Conservation (phyloP, 2,329 filamentous ascomycete genomes). For the Talaromyces albobiverticillius region DNA sequence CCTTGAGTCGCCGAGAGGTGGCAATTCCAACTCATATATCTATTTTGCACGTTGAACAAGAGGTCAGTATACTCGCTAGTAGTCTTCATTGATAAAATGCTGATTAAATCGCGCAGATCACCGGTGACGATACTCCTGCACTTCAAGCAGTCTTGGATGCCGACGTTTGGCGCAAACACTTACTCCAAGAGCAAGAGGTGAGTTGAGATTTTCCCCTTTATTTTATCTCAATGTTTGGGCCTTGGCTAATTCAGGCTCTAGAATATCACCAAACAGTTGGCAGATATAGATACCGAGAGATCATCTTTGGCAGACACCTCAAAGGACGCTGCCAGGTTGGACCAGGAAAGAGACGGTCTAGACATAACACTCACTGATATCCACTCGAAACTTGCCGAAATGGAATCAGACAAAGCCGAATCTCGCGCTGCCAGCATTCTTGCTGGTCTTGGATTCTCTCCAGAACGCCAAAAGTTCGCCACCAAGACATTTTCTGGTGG, state of each 20-base stretch:
- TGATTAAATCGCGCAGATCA: conserved; percentile 59
- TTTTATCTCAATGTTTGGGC: too few species aligned
- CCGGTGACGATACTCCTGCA: conserved; percentile 90
- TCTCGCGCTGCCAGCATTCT: conserved; percentile 92
- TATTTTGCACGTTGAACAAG: conserved; percentile 98
- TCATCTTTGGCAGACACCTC: conserved; percentile 85
- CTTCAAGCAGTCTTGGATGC: conserved; percentile 94
- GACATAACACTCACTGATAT: conserved; percentile 90
- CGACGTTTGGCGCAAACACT: conserved; percentile 96
- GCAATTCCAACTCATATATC: conserved; percentile 96
- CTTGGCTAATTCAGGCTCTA: conserved; percentile 30
- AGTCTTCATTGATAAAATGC: conserved; percentile 14
- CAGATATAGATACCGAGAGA: conserved; percentile 73
- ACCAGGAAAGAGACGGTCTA: conserved; percentile 82
- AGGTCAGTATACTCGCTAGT: conserved; percentile 56
- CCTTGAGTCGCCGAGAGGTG: conserved; percentile 87
- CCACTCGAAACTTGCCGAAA: conserved; percentile 87
- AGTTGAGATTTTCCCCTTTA: conserved; percentile 29
- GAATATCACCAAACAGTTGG: conserved; percentile 75
- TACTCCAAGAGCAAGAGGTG: conserved; percentile 83
- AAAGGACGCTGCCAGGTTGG: conserved; percentile 77
- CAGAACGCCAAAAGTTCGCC: conserved; percentile 84
- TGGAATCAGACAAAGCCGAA: conserved; percentile 99
- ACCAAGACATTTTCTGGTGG: conserved; percentile 99
- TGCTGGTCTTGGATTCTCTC: conserved; percentile 92